Base-by-base conservation (phyloP, 257 asterid genomes). In the Solanum sparsipilum region DNA sequence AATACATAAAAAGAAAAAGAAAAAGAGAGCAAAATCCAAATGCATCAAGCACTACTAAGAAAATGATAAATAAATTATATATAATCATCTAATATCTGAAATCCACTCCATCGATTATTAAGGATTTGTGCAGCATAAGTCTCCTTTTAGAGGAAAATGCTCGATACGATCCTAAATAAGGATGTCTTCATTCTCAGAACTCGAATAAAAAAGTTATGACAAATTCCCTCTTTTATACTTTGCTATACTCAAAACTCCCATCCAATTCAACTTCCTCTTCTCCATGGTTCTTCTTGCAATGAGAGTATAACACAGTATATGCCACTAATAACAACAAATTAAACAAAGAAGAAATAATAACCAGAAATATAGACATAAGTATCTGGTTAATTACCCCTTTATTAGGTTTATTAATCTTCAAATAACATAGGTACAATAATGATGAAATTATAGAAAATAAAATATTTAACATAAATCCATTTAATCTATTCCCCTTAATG, bases 281-380 rank as follows among this genome's bases (percentile, higher is more conserved):
- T 60, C 29, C 93, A 36, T 87, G 89, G 6, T 63, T 88, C 93
- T 90, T 91, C 91, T 93, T 93, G 81, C 94, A 92, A n/a, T 91
- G 90, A 75, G 89, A 90, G 39, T 93, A 94, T 23, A 93, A 72
- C 75, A 92, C 91, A 2, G 93, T 91, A 76, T 91, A 92, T 10
- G 88, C 94, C 71, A 91, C 89, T 34, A 86, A 34, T 5, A 32
- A 34, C 3, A 89, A 90, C 35, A 93, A 75, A 88, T 29, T 92
- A 20, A 89, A 83, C 73, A 95, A 44, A 60, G 41, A 36, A 9
- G 91, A 83, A 65, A 88, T 27, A 73, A 34, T 84, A 83, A 83
- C 25, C 27, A 52, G 6, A 41, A 88, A 13, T 58, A 91, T 25
- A 39, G 75, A 90, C 34, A 44, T 16, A 5, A 83, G 1, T 2